Conservation (phyloP, 176 grass and related monocot genomes). For the Sorghum bicolor region DNA sequence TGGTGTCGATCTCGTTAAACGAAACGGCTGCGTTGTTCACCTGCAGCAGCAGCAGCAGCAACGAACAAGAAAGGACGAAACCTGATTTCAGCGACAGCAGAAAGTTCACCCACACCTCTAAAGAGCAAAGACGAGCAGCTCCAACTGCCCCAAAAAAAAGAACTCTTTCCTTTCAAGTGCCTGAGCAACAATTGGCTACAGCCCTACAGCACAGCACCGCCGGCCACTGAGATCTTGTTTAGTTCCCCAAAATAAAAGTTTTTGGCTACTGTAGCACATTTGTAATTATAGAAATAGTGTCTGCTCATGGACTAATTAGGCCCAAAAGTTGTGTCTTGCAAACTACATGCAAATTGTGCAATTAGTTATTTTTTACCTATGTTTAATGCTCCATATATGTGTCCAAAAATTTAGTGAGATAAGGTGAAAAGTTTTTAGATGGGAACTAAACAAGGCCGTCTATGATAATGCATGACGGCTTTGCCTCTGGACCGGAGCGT, state of each 20-base stretch:
- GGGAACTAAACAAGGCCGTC: too few species aligned
- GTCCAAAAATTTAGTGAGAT: too few species aligned
- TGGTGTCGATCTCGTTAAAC: constrained; percentile 80
- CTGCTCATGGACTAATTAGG: too few species aligned
- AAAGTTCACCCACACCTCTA: background rate
- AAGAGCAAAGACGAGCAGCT: background rate
- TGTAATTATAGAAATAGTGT: too few species aligned
- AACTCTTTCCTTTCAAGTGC: background rate
- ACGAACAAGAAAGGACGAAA: background rate
- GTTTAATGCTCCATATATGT: too few species aligned
- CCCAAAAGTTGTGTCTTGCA: too few species aligned
- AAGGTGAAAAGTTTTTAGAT: too few species aligned
- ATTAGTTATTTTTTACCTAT: too few species aligned
- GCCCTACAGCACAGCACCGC: background rate
- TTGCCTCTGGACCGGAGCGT: background rate
- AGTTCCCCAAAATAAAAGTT: too few species aligned
- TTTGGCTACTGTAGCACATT: too few species aligned
- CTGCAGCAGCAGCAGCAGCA: constrained; percentile 24
- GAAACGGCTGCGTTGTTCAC: constrained; percentile 94
- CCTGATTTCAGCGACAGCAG: background rate
- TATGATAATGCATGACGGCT: background rate
- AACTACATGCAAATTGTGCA: too few species aligned
- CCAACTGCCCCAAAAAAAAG: background rate
- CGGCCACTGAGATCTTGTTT: background rate
- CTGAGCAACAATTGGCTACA: background rate